These are phyloP conservation scores for sunflower (Helianthus annuus) DNA, from an alignment of 129 eudicot genomes.

Conservation along the genomic window HanXRQr2.0-SUNRISE NC_035438.2:2906209-2906708, in stretches of 20 bases:
- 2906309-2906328: slow-evolving; percentile 24
- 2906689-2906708: slow-evolving; percentile 13
- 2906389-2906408: slow-evolving; percentile 40
- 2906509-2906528: background rate
- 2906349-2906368: slow-evolving; percentile 11
- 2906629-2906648: background rate
- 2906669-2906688: slow-evolving; percentile 12
- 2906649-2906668: slow-evolving; percentile 9
- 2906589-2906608: slow-evolving; percentile 14
- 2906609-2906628: slow-evolving; percentile 21
- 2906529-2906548: background rate
- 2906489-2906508: slow-evolving; percentile 29
- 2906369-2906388: slow-evolving; percentile 13
- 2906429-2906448: slow-evolving; percentile 4
- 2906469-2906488: slow-evolving; percentile 24
- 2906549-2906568: slow-evolving; percentile 31
- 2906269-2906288: slow-evolving; percentile 22
- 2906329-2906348: slow-evolving; percentile 11
- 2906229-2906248: slow-evolving; percentile 10
- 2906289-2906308: slow-evolving; percentile 30
- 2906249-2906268: slow-evolving; percentile 4
- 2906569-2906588: slow-evolving; percentile 22
- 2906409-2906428: slow-evolving; percentile 26
- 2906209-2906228: slow-evolving; percentile 8
- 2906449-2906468: slow-evolving; percentile 30